Base-by-base conservation (phyloP, 192 early-diverging fungal genomes). In the Linderina pennispora region DNA sequence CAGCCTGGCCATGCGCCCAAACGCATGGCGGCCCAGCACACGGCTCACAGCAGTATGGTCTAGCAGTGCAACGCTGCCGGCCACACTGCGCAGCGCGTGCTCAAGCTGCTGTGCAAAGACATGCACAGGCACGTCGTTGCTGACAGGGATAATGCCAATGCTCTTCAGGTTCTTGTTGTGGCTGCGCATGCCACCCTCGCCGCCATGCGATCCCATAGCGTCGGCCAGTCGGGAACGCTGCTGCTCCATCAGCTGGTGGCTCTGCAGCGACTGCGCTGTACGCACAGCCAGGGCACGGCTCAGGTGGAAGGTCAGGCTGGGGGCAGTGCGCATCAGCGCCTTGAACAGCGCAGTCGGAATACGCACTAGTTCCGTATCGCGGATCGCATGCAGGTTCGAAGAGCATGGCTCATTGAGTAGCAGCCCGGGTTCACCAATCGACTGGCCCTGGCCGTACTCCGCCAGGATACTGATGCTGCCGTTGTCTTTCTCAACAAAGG, bases 81-180 rank as follows among this genome's bases (percentile, higher is more conserved):
- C 89, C 14, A 88, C 74, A 3, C 62, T 52, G 7, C 69, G 20
- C 52, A 99, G 55, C 4, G 91, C 85, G 16, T 75, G 72, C 45
- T 79, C 84, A 22, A 99, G 74, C 48, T 78, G 76, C 28, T 86
- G 78, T 0, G 97, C 88, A 80, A 99, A 99, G 32, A 87, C 90
- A 7, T 71, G 70, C 4, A 99, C 69, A 0, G 94, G 92, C 2
- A 97, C 94, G 37, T 66, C 61, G 4, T 67, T 62, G 23, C 80
- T 83, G 11, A 96, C 88, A 0, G 97, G 97, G 23, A 99, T 58
- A 31, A 99, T 86, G 8, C 87, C 90, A 26, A 99, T 85, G 4
- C 95, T 99, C 53, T 88, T 90, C 40, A 99, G 77, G 50, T 99
- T 99, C 19, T 81, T 74, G 60, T 98, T 98, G 71, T 92, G 89